Evolutionary conservation across 768 basidiomycete species (phyloP).

Genomic region (Tulasnella sp.): DNA sequence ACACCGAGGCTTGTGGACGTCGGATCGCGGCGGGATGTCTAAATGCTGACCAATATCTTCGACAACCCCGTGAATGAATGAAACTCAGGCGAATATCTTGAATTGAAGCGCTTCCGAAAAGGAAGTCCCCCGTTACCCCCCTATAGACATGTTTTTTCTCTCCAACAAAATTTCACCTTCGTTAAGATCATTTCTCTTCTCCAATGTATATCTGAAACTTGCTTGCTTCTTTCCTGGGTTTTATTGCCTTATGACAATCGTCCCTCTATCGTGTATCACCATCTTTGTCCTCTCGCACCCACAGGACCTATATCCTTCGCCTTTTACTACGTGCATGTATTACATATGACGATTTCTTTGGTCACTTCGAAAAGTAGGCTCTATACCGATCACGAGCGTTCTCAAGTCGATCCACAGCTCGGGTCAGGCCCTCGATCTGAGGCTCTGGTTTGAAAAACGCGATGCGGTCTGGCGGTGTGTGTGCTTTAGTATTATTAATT

Average conservation of each 20-base stretch:
- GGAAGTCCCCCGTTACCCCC: background rate
- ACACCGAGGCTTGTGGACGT: constrained; percentile 9
- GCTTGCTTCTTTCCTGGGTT: background rate
- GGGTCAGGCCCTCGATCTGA: no score
- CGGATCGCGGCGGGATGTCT: constrained; percentile 5
- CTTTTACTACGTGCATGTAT: background rate
- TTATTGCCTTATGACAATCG: background rate
- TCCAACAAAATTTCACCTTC: background rate
- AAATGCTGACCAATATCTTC: background rate
- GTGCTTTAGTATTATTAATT: no score
- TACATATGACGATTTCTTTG: background rate
- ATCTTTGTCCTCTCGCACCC: background rate
- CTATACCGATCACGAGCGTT: no score
- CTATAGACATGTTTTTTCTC: constrained; percentile 20
- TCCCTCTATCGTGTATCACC: constrained; percentile 14
- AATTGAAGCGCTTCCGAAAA: constrained; percentile 5
- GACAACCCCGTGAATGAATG: background rate
- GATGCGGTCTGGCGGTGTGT: no score
- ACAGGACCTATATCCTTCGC: constrained; percentile 1
- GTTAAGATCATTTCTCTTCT: background rate
- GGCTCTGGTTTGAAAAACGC: no score
- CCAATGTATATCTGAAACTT: background rate
- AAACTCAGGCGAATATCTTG: background rate
- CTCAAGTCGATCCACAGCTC: background rate
- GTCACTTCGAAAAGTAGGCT: background rate